Evolutionary conservation across 805 yeast species (phyloP), one percentile per base, ranked within the genome.

Genomic region (Blastobotrys americana): DNA sequence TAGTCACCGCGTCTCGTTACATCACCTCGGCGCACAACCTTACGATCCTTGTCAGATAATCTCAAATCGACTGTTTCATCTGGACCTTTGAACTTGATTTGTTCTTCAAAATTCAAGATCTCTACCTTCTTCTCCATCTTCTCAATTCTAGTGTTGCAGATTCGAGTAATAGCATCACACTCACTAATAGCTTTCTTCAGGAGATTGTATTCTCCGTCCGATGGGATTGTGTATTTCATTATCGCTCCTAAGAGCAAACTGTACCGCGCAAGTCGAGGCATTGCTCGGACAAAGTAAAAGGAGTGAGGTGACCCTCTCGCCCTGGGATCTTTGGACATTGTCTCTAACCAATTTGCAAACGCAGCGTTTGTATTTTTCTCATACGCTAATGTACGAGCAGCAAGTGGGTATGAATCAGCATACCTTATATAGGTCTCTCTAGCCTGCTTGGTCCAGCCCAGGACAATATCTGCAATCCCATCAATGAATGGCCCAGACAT

Each of bases 401-500:
- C 56, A 43, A 57, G 51, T 18, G 60, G 50, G 39, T 64, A 61
- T 21, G 55, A 57, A n/a, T 55, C 74, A 33, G 86, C 82, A 54
- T 84, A 84, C 33, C 66, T 67, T 17, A 78, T 51, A 42, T 83
- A 78, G 0, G 78, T 69, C 1, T 66, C 66, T 18, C 70, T 65
- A 0, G 85, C 87, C 17, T 67, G 70, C 22, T 66, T 65, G 1
- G 80, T 69, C 95, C 95, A 86, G 16, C 72, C 71, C 23, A 70
- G 60, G 50, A 83, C 76, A 8, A 84, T 69, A 39, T 77, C 78
- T 3, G 83, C 84, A 13, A 84, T 71, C 5, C 77, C 77, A 28
- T 70, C 72, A 10, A 86, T 74, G 46, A 77, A 80, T 41, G 80
- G 82, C 0, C 90, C 89, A 45, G 80, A 80, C 2, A 75, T 64